A percentile compares a stretch with the other conserved stretches of the same genome.
phyloP scores from a whole-genome alignment of 495 filamentous ascomycete species.

The Platismatia glauca region DNA sequence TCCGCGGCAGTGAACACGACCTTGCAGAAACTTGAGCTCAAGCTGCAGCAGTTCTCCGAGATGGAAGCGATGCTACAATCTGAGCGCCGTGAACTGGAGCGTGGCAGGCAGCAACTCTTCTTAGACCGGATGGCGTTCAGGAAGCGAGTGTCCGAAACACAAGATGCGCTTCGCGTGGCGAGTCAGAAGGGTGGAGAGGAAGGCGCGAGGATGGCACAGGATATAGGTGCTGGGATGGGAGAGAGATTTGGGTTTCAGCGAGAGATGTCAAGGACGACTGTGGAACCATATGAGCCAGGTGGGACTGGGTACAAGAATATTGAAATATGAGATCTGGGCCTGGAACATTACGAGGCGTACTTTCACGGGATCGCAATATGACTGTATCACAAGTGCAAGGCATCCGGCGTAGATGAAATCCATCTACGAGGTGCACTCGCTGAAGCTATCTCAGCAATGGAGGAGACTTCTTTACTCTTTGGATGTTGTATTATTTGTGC shows the following conservation, averaged over 20 bases:
- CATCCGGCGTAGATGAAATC: background rate
- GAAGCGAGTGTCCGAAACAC: slow-evolving; percentile 70
- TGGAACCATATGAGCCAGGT: slow-evolving; percentile 59
- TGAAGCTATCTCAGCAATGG: background rate
- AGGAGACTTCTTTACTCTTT: background rate
- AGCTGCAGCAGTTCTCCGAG: slow-evolving; percentile 88
- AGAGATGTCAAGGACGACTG: slow-evolving; percentile 37
- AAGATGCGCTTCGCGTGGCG: slow-evolving; percentile 63
- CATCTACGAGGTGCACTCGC: background rate
- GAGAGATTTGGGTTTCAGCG: slow-evolving; percentile 56
- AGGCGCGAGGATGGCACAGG: slow-evolving; percentile 46
- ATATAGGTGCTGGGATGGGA: slow-evolving; percentile 36
- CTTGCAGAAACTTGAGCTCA: slow-evolving; percentile 73
- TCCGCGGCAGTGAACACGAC: slow-evolving; percentile 76
- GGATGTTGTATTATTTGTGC: background rate
- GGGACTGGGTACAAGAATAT: slow-evolving; percentile 44
- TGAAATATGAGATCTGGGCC: slow-evolving; percentile 33
- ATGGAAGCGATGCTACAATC: slow-evolving; percentile 86
- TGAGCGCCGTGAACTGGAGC: slow-evolving; percentile 85
- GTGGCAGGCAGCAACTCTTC: slow-evolving; percentile 84
- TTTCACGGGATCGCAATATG: background rate
- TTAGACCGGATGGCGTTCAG: slow-evolving; percentile 84
- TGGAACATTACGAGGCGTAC: background rate
- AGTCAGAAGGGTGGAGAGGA: slow-evolving; percentile 52
- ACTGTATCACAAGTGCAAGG: background rate